Base-by-base conservation (phyloP, 2,329 filamentous ascomycete genomes). In the Trichoderma gracile region DNA sequence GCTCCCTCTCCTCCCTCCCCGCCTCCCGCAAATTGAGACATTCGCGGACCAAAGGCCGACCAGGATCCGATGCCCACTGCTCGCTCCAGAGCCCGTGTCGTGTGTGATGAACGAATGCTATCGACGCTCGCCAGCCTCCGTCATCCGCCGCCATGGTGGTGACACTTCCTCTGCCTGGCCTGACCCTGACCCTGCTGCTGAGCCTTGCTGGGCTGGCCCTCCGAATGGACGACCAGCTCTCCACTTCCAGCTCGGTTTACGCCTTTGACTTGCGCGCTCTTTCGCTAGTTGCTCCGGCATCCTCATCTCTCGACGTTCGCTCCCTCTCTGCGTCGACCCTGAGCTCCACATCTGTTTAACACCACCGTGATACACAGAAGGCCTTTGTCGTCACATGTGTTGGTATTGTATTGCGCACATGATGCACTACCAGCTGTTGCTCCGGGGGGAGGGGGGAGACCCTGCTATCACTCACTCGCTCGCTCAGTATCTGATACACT, bases 281-380 rank as follows among this genome's bases (percentile, higher is more conserved):
- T 42, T 7, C 47, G 23, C 57, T 52, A 23, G 47, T 45, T 61
- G n/a, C 38, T 17, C 33, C 14, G n/a, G 49, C 46, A 61, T 46
- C 19, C 33, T 19, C 30, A 49, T 43, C n/a, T 52, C 17, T 9
- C 47, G 45, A 15, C 12, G 38, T 42, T 19, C 42, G 9, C 57
- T 61, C 38, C 12, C 47, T 50, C 25, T 45, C 57, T n/a, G 52
- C 38, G 23, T 61, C 47, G 10, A 45, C 57, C 47, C 30, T 42
- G 46, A 61, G 57, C 57, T 61, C 57, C 57, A 61, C 57, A 61
- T 53, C 57, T 52, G 47, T 52, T 61, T 61, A 61, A 61, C 57
- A 61, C 23, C 38, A 43, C 21, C 57, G 21, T 53, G 57, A 53
- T 61, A 61, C 57, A 61, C 47, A 61, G 23, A 52, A 45, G 47